Base-by-base conservation (phyloP, 2,329 filamentous ascomycete genomes). In the Sordariomycetes sp. region DNA sequence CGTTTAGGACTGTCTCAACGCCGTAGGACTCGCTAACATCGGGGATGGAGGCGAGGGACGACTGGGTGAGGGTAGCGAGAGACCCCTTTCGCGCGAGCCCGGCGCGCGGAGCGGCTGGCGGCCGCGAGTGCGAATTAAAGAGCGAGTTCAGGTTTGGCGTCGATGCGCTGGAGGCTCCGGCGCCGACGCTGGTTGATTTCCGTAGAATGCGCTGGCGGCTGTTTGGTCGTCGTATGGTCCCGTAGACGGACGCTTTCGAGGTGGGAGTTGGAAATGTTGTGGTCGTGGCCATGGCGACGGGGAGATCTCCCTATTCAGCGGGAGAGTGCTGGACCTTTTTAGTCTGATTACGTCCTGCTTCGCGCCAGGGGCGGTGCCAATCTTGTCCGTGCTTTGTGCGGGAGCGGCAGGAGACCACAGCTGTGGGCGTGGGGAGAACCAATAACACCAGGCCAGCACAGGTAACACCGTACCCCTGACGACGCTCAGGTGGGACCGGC, bases 81-180 rank as follows among this genome's bases (percentile, higher is more conserved):
- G 87, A 90, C 60, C 80, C 78, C 75, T 92, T 91, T 67, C 88
- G 85, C 66, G 81, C 78, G 64, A 86, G 75, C 60, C 77, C 75
- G 53, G 68, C 72, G 34, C 74, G 53, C 40, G n/a, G 46, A 20
- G 22, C 46, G 46, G 37, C 40, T 25, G 51, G 22, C 48, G 77
- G 73, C 62, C 75, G 76, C 55, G 78, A 77, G 62, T 79, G 78
- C 8, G 74, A 70, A 50, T 72, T 70, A 68, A 79, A 83, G 46
- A 79, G 68, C 28, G 74, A 70, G 66, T 77, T 78, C 61, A 86
- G 73, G 65, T 85, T 84, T 12, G 83, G 82, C 4, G 80, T 82
- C 8, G 83, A 85, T 40, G 76, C 74, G 25, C 81, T 77, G 60
- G 73, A 70, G 60, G 77, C 71, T 60, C 67, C 66, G 59, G 54